phyloP scores from a whole-genome alignment of 2,329 filamentous ascomycete species.

The Penicillium sp. region DNA sequence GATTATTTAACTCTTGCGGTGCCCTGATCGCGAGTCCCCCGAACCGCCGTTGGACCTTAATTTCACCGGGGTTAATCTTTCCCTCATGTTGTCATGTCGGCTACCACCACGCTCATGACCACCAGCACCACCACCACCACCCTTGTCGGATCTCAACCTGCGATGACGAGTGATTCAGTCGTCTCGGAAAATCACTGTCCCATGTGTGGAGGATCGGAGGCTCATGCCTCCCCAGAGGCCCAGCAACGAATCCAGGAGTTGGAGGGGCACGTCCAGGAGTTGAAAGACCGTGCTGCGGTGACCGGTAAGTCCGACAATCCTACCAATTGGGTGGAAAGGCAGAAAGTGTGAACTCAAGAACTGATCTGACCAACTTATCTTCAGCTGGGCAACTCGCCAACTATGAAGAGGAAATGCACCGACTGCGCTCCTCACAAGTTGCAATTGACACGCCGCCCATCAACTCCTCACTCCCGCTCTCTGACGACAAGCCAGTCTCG shows the following conservation, averaged over 20 bases:
- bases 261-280: conserved; percentile 49
- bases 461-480: conserved; percentile 26
- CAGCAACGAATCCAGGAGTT: conserved; percentile 47
- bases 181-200: conserved; percentile 31
- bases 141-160: conserved; percentile 28
- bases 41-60: not conserved
- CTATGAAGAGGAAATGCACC: conserved; percentile 58
- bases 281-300: conserved; percentile 49
- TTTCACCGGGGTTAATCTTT: conserved; percentile 11
- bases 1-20: not conserved
- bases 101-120: conserved; percentile 18
- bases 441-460: conserved; percentile 21
- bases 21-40: no score
- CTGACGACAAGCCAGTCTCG: conserved; percentile 35
- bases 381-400: conserved; percentile 54
- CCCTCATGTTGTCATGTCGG: conserved; percentile 27
- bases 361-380: conserved; percentile 7
- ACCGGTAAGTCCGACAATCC: no score
- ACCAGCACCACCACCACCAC: conserved; percentile 29
- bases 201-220: conserved; percentile 35
- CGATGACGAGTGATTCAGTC: conserved; percentile 24
- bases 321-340: no score
- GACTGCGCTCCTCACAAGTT: conserved; percentile 37
- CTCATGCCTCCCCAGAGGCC: conserved; percentile 27
- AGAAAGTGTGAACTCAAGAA: no score